Conservation (phyloP, 192 early-diverging fungal species). For the Dispira parvispora region DNA sequence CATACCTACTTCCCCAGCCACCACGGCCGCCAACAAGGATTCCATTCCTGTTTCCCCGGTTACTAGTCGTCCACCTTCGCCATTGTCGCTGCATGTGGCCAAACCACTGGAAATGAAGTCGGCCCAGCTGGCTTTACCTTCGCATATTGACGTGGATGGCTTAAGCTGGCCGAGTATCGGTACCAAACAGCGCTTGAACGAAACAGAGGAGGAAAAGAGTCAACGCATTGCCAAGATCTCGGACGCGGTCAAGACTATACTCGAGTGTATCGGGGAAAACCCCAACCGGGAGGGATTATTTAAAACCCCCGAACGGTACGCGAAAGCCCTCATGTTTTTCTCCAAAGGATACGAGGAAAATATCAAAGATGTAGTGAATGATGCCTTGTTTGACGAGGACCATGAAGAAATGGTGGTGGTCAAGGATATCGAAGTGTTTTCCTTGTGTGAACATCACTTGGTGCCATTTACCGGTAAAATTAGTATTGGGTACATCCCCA, state of each 20-base stretch:
- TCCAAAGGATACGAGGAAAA: conserved; percentile 97
- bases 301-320: conserved; percentile 93
- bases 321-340: conserved; percentile 94
- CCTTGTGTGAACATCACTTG: conserved; percentile 97
- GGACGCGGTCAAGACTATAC: conserved; percentile 66
- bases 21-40: conserved; percentile 2
- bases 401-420: conserved; percentile 99
- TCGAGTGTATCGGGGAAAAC: conserved; percentile 92
- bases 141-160: conserved; percentile 46
- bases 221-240: conserved; percentile 62
- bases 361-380: conserved; percentile 36
- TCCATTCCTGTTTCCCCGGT: background rate
- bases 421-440: conserved; percentile 88
- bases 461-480: conserved; percentile 97
- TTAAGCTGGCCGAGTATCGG: conserved; percentile 75
- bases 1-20: background rate
- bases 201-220: conserved; percentile 52
- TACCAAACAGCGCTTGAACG: conserved; percentile 58
- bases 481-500: conserved; percentile 92
- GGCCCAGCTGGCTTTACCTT: background rate
- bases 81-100: background rate
- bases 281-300: conserved; percentile 80
- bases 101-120: background rate
- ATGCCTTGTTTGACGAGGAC: conserved; percentile 27
- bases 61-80: background rate